Percentiles rank a stretch among this genome's conserved stretches.
phyloP scores from a whole-genome alignment of 306 rosid genomes.

The Lablab purpureus region DNA sequence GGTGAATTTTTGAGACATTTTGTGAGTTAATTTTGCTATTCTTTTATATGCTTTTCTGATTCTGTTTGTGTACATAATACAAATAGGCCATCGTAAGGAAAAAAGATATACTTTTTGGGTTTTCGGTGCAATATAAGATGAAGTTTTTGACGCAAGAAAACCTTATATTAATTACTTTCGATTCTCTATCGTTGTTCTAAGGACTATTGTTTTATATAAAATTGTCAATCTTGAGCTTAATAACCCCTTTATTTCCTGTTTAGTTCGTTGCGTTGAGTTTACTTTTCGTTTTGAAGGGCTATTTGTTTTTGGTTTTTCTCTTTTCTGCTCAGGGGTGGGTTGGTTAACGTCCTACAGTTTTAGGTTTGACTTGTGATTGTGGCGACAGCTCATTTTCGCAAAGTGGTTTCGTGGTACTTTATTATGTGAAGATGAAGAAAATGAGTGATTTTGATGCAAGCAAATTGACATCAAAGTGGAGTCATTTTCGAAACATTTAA shows the following conservation, averaged over 20 bases:
- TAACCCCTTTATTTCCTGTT: neutral
- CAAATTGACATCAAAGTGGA: neutral
- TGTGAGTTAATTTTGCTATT: constrained; percentile 20
- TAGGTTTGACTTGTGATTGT: constrained; percentile 7
- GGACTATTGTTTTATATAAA: neutral
- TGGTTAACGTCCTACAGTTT: neutral
- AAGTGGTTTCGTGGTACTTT: neutral
- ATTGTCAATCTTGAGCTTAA: neutral
- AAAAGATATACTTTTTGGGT: neutral
- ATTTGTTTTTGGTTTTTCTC: no score
- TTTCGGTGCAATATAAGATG: constrained; percentile 6
- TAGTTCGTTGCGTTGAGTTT: neutral
- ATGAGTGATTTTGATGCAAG: neutral
- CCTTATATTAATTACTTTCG: neutral
- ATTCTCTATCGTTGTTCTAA: neutral
- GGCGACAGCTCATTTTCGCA: neutral
- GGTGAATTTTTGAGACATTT: constrained; percentile 8
- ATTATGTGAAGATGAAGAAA: neutral
- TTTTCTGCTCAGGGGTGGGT: no score
- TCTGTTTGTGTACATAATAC: constrained; percentile 18
- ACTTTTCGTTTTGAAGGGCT: no score
- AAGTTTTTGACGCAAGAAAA: constrained; percentile 4
- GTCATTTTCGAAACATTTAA: neutral
- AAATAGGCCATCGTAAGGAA: neutral
- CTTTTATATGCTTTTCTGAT: constrained; percentile 12